Evolutionary conservation across 78 protist genomes (phyloP), one percentile per base, ranked within the genome.

Genomic region (Guillardia theta): DNA sequence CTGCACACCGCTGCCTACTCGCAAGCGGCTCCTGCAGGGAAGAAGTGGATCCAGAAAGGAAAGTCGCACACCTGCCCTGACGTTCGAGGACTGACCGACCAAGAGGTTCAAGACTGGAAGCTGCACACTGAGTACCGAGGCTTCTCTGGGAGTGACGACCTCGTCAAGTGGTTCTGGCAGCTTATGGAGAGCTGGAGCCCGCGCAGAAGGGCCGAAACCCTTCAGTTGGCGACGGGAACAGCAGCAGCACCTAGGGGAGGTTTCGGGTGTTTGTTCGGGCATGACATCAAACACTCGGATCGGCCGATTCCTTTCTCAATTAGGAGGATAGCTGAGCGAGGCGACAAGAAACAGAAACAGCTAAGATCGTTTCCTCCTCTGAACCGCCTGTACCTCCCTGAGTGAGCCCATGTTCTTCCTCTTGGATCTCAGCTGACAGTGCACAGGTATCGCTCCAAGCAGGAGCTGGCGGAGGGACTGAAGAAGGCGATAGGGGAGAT

Each of bases 151-250:
- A 27, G 39, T 8, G 83, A 70, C 83, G 45, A 12, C 46, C 27
- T 18, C 10, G 41, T 70, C 83, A 70, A 70, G 83, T 70, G 83
- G 83, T 70, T 70, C 41, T 70, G 83, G 83, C 83, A 70, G 41
- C 41, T 70, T 3, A 36, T 70, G 5, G 83, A 70, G 83, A 18
- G 83, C 6, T 70, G 83, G 83, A 1, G 22, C 45, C 83, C 83
- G 10, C n/a, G 36, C 41, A 12, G 83, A 22, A 36, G 83, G 46
- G 83, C 83, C 45, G 36, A 24, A 22, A 24, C 36, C 10, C 83
- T 70, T 24, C 83, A 70, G 70, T 6, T 58, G 70, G 70, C 70
- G 27, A 58, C 70, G 0, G 83, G 83, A 3, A 24, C 83, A 12
- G 83, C 83, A 24, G 83, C 83, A 43, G 83, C 41, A 4, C 83